Conservation (phyloP, 495 filamentous ascomycete genomes). For the Neurospora cerealis region DNA sequence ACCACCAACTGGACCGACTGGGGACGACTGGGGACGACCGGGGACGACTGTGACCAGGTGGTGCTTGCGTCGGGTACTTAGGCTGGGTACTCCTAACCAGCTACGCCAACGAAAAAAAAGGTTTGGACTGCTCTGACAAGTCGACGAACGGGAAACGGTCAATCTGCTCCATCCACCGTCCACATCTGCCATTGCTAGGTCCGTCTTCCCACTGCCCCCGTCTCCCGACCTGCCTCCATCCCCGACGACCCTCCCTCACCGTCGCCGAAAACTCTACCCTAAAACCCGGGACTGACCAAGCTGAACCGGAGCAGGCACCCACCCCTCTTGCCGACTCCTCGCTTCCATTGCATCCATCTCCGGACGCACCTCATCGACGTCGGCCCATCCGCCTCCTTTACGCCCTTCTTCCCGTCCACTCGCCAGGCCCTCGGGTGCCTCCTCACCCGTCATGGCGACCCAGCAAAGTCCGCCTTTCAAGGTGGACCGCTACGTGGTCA, state of each 20-base stretch:
- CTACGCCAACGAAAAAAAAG: constrained; percentile 1
- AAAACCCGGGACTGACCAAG: neutral
- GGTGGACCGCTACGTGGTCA: constrained; percentile 91
- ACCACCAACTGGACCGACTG: neutral
- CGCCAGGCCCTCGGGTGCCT: neutral
- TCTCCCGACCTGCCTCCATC: neutral
- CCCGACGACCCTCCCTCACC: neutral
- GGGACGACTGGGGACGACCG: neutral
- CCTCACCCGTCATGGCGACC: constrained; percentile 28
- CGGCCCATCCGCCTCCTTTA: neutral
- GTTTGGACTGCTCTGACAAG: constrained; percentile 2
- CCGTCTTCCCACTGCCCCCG: neutral
- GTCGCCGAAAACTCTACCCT: neutral
- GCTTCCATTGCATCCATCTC: neutral
- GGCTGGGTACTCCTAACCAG: constrained; percentile 2
- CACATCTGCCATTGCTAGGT: neutral
- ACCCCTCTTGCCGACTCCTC: neutral
- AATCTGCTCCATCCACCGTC: neutral
- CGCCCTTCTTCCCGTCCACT: neutral
- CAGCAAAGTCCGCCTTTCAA: constrained; percentile 42
- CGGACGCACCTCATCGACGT: neutral
- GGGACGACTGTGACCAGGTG: neutral
- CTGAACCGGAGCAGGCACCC: neutral
- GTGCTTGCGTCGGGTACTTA: constrained; percentile 4
- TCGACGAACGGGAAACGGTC: neutral